Evolutionary conservation across 2,329 filamentous ascomycete genomes (phyloP).

Genomic region (Trichophyton rubrum): DNA sequence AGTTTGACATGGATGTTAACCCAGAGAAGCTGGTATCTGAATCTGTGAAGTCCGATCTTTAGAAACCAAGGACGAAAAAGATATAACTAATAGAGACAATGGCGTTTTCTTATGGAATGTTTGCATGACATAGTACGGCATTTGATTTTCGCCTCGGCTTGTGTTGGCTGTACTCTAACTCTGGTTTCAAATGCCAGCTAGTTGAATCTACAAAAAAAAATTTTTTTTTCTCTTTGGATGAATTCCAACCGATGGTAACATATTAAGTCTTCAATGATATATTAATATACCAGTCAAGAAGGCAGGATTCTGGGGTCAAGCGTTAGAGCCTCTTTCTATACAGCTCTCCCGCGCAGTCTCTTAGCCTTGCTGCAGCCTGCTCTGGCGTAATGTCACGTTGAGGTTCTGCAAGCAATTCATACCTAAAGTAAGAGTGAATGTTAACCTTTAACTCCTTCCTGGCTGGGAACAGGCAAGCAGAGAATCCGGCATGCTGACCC

Average conservation of each 20-base stretch:
- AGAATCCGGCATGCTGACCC: constrained; percentile 38
- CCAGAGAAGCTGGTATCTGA: constrained; percentile 39
- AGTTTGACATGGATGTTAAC: constrained; percentile 49
- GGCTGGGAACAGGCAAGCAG: background rate
- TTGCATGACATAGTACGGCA: background rate
- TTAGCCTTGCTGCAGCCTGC: constrained; percentile 70
- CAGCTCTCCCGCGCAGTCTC: constrained; percentile 64
- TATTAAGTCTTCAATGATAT: background rate
- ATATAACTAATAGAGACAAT: too few species aligned
- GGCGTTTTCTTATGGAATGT: too few species aligned
- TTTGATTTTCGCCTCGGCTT: background rate
- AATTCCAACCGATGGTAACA: background rate
- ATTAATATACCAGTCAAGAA: too few species aligned
- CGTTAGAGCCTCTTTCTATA: constrained; percentile 55
- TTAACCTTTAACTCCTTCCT: constrained; percentile 6
- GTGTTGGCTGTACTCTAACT: background rate
- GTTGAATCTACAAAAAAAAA: background rate
- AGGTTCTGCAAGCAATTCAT: constrained; percentile 94
- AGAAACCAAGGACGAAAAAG: background rate
- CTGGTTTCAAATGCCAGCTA: background rate
- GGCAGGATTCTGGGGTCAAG: background rate
- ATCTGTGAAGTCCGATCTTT: background rate
- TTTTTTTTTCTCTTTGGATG: too few species aligned
- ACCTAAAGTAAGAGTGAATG: constrained; percentile 32
- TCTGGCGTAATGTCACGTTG: constrained; percentile 96